Base-by-base conservation (phyloP, 495 filamentous ascomycete genomes). In the Amniculicola lignicola region DNA sequence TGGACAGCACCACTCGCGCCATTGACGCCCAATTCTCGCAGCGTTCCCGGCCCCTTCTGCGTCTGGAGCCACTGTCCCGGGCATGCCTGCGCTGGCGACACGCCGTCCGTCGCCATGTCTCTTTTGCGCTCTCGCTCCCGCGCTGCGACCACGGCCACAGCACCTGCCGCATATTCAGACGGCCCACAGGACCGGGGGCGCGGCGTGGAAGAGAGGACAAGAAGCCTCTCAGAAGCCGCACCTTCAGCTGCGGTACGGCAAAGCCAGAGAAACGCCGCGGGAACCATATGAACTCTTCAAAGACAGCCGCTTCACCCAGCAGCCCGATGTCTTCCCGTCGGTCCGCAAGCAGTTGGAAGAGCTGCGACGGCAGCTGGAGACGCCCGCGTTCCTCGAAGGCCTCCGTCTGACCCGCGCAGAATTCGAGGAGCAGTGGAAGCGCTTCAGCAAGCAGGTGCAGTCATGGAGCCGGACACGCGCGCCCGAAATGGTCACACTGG, bases 31-130 rank as follows among this genome's bases (percentile, higher is more conserved):
- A 7, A 7, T 33, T 7, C n/a, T n/a, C 35, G 2, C 38, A 9
- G 2, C 24, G 12, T 16, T 16, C 44, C 22, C 44, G 1, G 18
- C 9, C 12, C 15, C 39, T 44, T 23, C 29, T 15, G 16, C 27
- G 29, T 33, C 29, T 33, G 29, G 29, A 7, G 29, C n/a, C n/a
- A 33, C 29, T 7, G 29, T 33, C n/a, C 10, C 41, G 45, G 51
- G 44, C 45, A 61, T 61, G 58, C 58, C 42, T 43, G 42, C 37
- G 39, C 31, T 38, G 38, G 19, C 43, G 37, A 19, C 58, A 12
- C 44, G 27, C 25, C 51, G 43, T 25, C 21, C 58, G 2, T 56
- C 58, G 45, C 51, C 56, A 27, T 61, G 58, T 46, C 51, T 55
- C 29, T 51, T 51, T 22, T 56, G 58, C 40, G 44, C 58, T 19